Evolutionary conservation across 306 rosid genomes (phyloP).

Genomic region (Cicer yamashitae): DNA sequence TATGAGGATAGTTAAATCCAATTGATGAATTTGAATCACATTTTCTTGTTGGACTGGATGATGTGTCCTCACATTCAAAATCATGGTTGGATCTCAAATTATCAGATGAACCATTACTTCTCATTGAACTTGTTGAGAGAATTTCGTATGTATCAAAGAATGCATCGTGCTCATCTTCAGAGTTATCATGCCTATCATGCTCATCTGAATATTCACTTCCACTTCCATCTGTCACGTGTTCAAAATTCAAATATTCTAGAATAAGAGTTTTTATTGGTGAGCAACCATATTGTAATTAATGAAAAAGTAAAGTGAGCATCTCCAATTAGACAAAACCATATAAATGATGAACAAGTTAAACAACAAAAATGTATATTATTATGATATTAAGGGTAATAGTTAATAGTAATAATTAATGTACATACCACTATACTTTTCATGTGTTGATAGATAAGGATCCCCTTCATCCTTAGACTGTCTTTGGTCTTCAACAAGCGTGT

Average conservation of each 20-base stretch:
- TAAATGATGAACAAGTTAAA: too few relatives aligned
- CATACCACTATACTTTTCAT: slow-evolving; percentile 73
- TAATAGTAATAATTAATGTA: too few relatives aligned
- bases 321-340: too few relatives aligned
- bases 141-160: slow-evolving; percentile 82
- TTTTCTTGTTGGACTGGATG: slow-evolving; percentile 14
- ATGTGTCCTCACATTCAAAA: slow-evolving; percentile 58
- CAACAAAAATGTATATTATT: too few relatives aligned
- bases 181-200: slow-evolving; percentile 69
- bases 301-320: too few relatives aligned
- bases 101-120: slow-evolving; percentile 62
- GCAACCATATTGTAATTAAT: too few relatives aligned
- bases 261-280: too few relatives aligned
- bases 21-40: slow-evolving; percentile 46
- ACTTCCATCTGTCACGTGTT: slow-evolving; percentile 69
- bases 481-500: slow-evolving; percentile 82
- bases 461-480: slow-evolving; percentile 59
- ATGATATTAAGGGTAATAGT: too few relatives aligned
- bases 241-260: too few relatives aligned
- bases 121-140: slow-evolving; percentile 67
- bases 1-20: slow-evolving; percentile 57
- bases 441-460: slow-evolving; percentile 52
- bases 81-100: slow-evolving; percentile 40
- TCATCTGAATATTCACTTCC: slow-evolving; percentile 79
- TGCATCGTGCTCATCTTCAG: slow-evolving; percentile 76